These are phyloP conservation scores for Delonix regia DNA, from an alignment of 306 rosid species.

Conservation along the genomic window DNA sequence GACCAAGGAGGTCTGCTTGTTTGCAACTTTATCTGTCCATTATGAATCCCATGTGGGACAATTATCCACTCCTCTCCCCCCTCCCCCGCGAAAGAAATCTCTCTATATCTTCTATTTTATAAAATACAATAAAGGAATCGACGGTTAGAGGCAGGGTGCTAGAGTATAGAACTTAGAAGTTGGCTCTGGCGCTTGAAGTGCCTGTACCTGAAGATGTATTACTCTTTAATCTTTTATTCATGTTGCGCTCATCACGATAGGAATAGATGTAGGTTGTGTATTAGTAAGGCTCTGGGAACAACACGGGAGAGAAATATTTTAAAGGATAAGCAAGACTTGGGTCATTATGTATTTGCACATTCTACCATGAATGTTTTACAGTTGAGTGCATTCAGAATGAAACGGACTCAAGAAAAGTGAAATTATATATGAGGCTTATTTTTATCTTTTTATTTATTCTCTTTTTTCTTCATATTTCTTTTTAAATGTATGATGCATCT, in stretches of 20 bases:
- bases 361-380: no score
- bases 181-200: neutral
- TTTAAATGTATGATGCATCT: no score
- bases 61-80: neutral
- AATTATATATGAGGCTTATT: no score
- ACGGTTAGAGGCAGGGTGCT: neutral
- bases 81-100: no score
- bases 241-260: neutral
- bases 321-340: neutral
- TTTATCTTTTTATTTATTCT: no score
- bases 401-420: no score
- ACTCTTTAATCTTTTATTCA: neutral
- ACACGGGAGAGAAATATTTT: neutral
- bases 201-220: neutral
- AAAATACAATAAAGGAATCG: neutral
- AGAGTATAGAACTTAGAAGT: neutral
- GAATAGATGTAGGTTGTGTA: neutral
- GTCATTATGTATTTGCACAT: neutral
- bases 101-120: neutral
- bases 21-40: slow-evolving; percentile 13
- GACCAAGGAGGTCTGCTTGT: slow-evolving; percentile 10
- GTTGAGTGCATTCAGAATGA: no score
- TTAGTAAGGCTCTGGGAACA: neutral
- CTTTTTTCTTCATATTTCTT: no score
- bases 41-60: slow-evolving; percentile 13